Conservation (phyloP, 163 green algal genomes). For the Chlorella variabilis region DNA sequence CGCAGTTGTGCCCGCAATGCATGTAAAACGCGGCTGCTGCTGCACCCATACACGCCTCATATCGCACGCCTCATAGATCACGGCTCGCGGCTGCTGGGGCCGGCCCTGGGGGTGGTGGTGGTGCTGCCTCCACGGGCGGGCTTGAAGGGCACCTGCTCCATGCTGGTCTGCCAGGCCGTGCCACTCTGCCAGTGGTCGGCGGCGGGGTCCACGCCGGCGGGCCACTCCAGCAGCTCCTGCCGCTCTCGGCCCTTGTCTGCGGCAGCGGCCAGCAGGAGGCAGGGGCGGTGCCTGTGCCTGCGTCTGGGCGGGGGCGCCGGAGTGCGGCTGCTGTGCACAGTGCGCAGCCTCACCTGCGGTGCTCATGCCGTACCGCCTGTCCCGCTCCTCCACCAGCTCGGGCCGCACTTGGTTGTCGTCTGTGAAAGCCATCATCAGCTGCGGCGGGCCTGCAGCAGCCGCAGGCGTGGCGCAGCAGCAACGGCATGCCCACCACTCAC, state of each 20-base stretch:
- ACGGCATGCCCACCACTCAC: no score
- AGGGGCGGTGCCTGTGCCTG: neutral
- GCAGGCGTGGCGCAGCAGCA: no score
- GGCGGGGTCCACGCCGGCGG: neutral
- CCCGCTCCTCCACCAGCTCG: constrained; percentile 42
- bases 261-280: neutral
- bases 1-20: no score
- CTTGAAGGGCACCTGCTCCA: constrained; percentile 35
- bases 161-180: constrained; percentile 30
- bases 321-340: no score
- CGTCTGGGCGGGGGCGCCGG: neutral
- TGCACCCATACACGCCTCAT: no score
- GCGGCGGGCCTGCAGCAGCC: constrained; percentile 55
- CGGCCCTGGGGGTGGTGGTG: no score
- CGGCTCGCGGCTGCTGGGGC: no score
- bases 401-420: constrained; percentile 39
- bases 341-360: constrained; percentile 33
- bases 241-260: constrained; percentile 27
- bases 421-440: constrained; percentile 69
- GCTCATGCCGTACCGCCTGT: constrained; percentile 45
- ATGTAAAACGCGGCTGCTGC: constrained; percentile 6
- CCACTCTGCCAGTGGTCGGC: constrained; percentile 33
- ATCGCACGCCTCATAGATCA: no score
- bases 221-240: constrained; percentile 10
- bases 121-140: no score